phyloP scores from a whole-genome alignment of 306 rosid genomes.

The Dryas octopetala region DNA sequence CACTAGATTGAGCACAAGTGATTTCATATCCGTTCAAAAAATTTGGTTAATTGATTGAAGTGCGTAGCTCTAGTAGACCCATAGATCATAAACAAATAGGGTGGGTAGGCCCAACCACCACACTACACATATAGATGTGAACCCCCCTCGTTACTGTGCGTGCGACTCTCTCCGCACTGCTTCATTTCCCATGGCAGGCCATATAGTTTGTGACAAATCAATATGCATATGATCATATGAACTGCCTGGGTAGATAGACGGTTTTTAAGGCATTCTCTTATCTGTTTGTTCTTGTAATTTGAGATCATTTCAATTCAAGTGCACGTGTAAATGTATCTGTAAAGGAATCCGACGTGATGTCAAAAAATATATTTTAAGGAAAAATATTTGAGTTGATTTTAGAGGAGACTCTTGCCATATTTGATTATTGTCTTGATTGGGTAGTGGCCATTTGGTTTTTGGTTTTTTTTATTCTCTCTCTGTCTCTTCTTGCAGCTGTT shows the following conservation, averaged over 20 bases:
- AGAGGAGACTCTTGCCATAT: not conserved
- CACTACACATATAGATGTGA: too few relatives aligned
- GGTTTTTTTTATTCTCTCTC: not conserved
- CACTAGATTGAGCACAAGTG: too few relatives aligned
- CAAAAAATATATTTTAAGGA: not conserved
- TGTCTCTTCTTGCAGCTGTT: not conserved
- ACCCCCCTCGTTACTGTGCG: too few relatives aligned
- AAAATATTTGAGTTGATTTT: not conserved
- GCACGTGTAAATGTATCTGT: not conserved
- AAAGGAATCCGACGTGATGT: not conserved
- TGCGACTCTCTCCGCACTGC: too few relatives aligned
- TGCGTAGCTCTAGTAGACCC: too few relatives aligned
- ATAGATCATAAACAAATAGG: too few relatives aligned
- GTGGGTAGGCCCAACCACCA: too few relatives aligned
- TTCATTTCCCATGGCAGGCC: not conserved
- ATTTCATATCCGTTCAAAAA: too few relatives aligned
- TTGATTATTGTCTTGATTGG: slow-evolving; percentile 4
- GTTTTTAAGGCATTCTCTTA: not conserved
- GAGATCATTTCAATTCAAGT: not conserved
- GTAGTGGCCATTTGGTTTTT: not conserved
- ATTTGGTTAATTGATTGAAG: too few relatives aligned
- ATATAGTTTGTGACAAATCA: not conserved
- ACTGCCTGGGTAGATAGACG: not conserved
- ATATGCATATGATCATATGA: not conserved
- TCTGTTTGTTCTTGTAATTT: not conserved